Base-by-base conservation (phyloP, 2,329 filamentous ascomycete species). In the Penicillium rolfsii region DNA sequence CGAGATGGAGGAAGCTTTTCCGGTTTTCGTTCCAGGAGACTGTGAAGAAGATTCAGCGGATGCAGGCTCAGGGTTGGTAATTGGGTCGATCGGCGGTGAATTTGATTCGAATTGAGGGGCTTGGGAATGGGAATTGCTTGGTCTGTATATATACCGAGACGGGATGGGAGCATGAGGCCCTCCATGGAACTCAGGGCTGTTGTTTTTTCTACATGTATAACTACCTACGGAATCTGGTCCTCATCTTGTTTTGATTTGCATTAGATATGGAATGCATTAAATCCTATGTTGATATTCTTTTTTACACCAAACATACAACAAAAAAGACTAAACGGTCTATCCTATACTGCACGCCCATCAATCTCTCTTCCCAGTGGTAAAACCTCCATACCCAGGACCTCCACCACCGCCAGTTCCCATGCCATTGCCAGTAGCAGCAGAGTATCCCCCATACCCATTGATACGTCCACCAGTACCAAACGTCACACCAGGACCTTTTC, bases 361-460 rank as follows among this genome's bases (percentile, higher is more conserved):
- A 66, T 81, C 79, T 58, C 71, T 77, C 66, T 80, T 80, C 28
- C 78, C 79, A 35, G 62, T 71, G n/a, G 68, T 59, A 63, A 77
- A 77, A 4, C 76, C 76, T 36, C 74, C 74, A 69, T 76, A 73
- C 33, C 75, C 76, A 69, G 33, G 24, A 36, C 43, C 41, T 46
- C 64, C 70, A 54, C 56, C 64, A 59, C 74, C 71, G 72, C 46
- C 57, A n/a, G 43, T 41, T 6, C 40, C 49, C 22, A 26, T 35
- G 7, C 48, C 53, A 48, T 57, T 59, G 4, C 36, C 28, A 54
- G 70, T 66, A 58, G 74, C 70, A 65, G 79, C 71, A 65, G 82
- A 78, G 68, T 86, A 85, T 53, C 82, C 82, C 46, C 85, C 85
- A 75, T 87, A 85, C 56, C 82, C 79, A 77, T 81, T 85, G 64